These are phyloP conservation scores for Ampelocalamus luodianensis DNA, from an alignment of 176 grass and related monocot genomes.

Conservation along the genomic window DNA sequence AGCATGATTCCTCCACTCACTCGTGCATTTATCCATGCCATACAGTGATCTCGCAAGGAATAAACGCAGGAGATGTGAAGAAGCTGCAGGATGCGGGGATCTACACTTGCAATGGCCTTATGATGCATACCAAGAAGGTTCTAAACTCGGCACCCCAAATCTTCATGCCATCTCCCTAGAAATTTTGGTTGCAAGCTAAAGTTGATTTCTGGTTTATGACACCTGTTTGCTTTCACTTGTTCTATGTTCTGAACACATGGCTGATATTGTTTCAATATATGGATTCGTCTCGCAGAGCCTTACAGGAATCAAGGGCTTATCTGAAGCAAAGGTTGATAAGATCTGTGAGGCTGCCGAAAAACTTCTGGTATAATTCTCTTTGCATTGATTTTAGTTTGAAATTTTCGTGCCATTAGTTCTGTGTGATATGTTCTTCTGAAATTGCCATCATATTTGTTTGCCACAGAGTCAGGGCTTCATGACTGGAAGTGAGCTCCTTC, in stretches of 20 bases:
- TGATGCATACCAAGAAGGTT: constrained; percentile 99
- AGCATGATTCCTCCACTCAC: neutral
- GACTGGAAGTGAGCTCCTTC: constrained; percentile 80
- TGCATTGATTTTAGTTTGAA: constrained; percentile 19
- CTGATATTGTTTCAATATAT: neutral
- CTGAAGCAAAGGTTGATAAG: constrained; percentile 92
- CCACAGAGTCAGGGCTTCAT: constrained; percentile 75
- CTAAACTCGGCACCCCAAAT: neutral
- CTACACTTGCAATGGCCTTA: constrained; percentile 97
- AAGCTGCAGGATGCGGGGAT: constrained; percentile 98
- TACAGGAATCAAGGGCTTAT: constrained; percentile 92
- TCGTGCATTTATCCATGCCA: constrained; percentile 22
- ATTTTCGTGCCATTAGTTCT: neutral
- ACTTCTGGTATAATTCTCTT: constrained; percentile 63
- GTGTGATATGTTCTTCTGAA: constrained; percentile 32
- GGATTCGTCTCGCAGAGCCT: constrained; percentile 54
- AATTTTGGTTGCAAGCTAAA: constrained; percentile 14
- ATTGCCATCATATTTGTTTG: constrained; percentile 24
- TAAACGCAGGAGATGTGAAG: constrained; percentile 90
- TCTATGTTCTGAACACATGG: neutral
- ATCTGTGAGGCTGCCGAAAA: constrained; percentile 88
- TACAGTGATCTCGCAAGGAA: constrained; percentile 91
- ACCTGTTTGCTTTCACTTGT: neutral
- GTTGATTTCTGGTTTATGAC: constrained; percentile 18
- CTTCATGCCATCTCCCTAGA: neutral